Evolutionary conservation across 441 rosid genomes (phyloP), one percentile per base, ranked within the genome.

Genomic region (Biscutella laevigata): DNA sequence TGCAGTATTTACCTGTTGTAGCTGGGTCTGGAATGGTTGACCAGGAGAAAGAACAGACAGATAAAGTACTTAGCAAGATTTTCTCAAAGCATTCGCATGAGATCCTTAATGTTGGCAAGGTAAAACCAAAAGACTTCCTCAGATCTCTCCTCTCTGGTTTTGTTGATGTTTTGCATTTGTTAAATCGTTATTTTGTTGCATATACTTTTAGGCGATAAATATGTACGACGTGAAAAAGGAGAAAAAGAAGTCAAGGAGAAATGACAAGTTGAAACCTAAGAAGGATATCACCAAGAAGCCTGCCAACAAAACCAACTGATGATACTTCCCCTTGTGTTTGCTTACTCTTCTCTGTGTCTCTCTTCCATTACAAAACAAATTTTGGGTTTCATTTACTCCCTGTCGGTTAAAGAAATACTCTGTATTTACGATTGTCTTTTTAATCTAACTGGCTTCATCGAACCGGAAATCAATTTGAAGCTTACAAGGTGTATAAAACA

Each of bases 61-160:
- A 84, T 37, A 79, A 81, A 63, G 83, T 92, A 66, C 75, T 92
- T 6, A 72, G 72, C 79, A 86, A 44, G 20, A 17, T 17, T 17
- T 61, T 88, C 12, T 75, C 94, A 12, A 77, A 79, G 80, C 79
- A 82, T 67, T 88, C 95, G 1, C 94, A 80, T 64, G 94, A 88
- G 74, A 78, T 88, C 53, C 90, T 92, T 45, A 82, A 92, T 32
- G 74, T 86, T 28, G 78, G 77, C 30, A 92, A 88, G 94, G 96
- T 83, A 74, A 28, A 51, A 39, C 13, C 27, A 3, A 38, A 14
- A 41, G 7, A 42, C 36, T 43, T 17, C 1, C 1, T 53, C 27
- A 26, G 39, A 40, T n/a, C 17, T 32, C 27, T 17, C 3, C 6
- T 45, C 43, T 61, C 15, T 13, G 2, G 24, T 10, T 38, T 35